Evolutionary conservation across 2,329 filamentous ascomycete genomes (phyloP).

Genomic region (Neonectria ditissima): DNA sequence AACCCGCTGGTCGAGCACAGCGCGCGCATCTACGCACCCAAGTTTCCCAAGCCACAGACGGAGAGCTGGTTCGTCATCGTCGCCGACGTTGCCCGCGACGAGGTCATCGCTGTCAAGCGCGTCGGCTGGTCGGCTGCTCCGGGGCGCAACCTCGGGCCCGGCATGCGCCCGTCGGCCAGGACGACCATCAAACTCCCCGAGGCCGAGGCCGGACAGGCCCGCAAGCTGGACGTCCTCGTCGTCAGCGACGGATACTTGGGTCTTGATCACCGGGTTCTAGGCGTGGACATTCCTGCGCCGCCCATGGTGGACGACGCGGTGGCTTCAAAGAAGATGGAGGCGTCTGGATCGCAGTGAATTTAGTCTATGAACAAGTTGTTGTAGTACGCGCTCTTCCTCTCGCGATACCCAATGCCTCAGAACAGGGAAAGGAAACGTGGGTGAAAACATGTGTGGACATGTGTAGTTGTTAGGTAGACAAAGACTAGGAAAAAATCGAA

Average conservation of each 20-base stretch:
- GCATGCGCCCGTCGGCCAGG: constrained; percentile 63
- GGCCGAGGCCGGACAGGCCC: constrained; percentile 56
- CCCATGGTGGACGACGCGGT: constrained; percentile 63
- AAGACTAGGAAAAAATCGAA: constrained; percentile 7
- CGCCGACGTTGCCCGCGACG: constrained; percentile 73
- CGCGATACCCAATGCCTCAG: constrained; percentile 23
- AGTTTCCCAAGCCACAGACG: constrained; percentile 92
- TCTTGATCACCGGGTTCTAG: constrained; percentile 67
- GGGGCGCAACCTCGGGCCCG: constrained; percentile 51
- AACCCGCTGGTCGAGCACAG: constrained; percentile 76
- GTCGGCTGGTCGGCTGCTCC: constrained; percentile 73
- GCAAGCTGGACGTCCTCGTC: constrained; percentile 78
- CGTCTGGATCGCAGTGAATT: constrained; percentile 35
- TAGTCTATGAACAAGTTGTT: constrained; percentile 34
- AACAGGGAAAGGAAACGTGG: constrained; percentile 22
- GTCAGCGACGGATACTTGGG: constrained; percentile 91
- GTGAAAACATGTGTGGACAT: constrained; percentile 17
- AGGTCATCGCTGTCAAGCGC: constrained; percentile 88
- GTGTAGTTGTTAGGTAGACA: constrained; percentile 8
- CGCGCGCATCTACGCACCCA: constrained; percentile 84
- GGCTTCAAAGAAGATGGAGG: constrained; percentile 53
- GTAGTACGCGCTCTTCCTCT: constrained; percentile 19
- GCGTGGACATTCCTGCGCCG: constrained; percentile 64
- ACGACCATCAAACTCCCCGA: constrained; percentile 72
- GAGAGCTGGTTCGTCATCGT: constrained; percentile 93